phyloP scores from a whole-genome alignment of 257 asterid species.

The Lavandula angustifolia region DNA sequence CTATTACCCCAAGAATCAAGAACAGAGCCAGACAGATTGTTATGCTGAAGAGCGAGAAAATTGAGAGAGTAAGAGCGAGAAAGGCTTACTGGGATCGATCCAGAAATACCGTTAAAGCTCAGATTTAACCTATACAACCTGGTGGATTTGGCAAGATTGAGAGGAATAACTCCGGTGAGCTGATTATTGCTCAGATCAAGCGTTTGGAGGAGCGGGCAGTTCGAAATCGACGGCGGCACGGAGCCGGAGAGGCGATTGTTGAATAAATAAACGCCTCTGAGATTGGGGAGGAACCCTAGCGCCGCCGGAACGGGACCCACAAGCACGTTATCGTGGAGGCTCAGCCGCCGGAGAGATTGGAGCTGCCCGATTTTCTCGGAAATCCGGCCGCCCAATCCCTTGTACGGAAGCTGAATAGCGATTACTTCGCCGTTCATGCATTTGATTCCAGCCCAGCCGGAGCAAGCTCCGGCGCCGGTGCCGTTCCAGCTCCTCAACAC shows the following conservation, averaged over 20 bases:
- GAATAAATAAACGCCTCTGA: conserved; percentile 81
- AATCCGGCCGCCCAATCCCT: conserved; percentile 69
- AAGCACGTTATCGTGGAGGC: conserved; percentile 80
- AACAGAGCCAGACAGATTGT: conserved; percentile 68
- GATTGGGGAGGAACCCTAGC: conserved; percentile 60
- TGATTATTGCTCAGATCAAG: conserved; percentile 85
- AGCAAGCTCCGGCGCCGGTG: conserved; percentile 58
- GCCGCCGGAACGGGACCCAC: conserved; percentile 66
- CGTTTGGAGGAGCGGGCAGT: conserved; percentile 61
- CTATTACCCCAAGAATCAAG: conserved; percentile 60
- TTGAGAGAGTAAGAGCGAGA: conserved; percentile 54
- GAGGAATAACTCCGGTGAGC: conserved; percentile 56
- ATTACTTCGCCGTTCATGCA: conserved; percentile 67
- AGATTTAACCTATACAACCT: conserved; percentile 66
- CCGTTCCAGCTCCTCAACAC: conserved; percentile 73
- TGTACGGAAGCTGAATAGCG: conserved; percentile 72
- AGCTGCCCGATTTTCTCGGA: conserved; percentile 75
- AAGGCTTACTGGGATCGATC: conserved; percentile 58
- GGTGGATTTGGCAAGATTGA: conserved; percentile 59
- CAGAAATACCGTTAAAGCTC: conserved; percentile 74
- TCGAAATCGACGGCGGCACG: conserved; percentile 63
- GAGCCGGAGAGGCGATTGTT: conserved; percentile 80
- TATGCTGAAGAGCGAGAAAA: conserved; percentile 75
- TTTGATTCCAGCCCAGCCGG: conserved; percentile 82
- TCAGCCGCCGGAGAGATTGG: conserved; percentile 68